Evolutionary conservation across 1,284 basidiomycete species (phyloP), one percentile per base, ranked within the genome.

Genomic region (Heliocybe sulcata): DNA sequence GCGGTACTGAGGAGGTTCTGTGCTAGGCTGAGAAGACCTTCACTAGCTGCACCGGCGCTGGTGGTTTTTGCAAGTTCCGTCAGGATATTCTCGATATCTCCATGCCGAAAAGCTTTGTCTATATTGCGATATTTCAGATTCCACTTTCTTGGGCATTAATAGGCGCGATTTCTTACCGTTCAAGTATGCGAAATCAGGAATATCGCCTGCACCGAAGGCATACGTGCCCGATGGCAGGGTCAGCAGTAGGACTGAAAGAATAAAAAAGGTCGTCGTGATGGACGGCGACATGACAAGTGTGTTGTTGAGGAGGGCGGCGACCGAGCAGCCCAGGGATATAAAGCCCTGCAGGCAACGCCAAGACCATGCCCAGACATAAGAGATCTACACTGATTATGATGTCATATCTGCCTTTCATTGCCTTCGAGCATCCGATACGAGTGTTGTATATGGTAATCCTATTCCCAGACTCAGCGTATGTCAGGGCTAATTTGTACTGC

Each of bases 71-170:
- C 77, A 14, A 87, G 68, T 31, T 74, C 76, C 51, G 75, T 73
- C 23, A 85, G 73, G 56, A 83, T 75, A 58, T 77, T 78, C 68
- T 83, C 82, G 55, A 89, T 88, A 63, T 90, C 87, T 14, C 87
- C 85, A 73, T 89, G 87, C 54, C 86, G 76, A 69, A 84, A 89
- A 0, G 86, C 86, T 67, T 86, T 87, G 67, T 79, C 81, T 83
- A 60, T 25, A 53, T 10, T 49, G 19, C 51, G 22, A 19, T 10
- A 38, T 53, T 54, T 48, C 52, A 53, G 38, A 38, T 51, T 19
- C 50, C 35, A 42, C 29, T 54, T 22, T 27, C 14, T 53, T 50
- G 47, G 54, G 26, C 54, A 55, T 48, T 60, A 53, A 56, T 27
- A 58, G 53, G 49, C 31, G 63, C 16, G 19, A 42, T 42, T 4